A percentile compares a stretch with the other conserved stretches of the same genome.
phyloP scores from a whole-genome alignment of 2,329 filamentous ascomycete species.

The Penicillium fuscoglaucum region DNA sequence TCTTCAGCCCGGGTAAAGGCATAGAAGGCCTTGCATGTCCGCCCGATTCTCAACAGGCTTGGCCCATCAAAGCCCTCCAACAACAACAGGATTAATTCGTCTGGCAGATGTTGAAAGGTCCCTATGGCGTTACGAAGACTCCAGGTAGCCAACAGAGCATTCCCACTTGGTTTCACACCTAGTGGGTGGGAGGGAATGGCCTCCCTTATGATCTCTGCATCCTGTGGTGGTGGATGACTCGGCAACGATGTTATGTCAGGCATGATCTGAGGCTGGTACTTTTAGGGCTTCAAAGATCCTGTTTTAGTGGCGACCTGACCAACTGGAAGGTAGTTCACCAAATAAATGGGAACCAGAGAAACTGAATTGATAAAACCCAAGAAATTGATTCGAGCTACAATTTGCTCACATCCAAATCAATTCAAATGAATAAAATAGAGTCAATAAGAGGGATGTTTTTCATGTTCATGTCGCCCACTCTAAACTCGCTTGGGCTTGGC shows the following conservation, averaged over 20 bases:
- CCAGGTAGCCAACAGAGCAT: conserved; percentile 66
- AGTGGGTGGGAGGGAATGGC: conserved; percentile 77
- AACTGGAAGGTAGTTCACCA: conserved; percentile 8
- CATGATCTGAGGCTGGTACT: conserved; percentile 26
- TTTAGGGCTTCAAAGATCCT: conserved; percentile 25
- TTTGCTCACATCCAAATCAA: conserved; percentile 8
- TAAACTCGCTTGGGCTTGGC: conserved; percentile 22
- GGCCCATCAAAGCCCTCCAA: conserved; percentile 71
- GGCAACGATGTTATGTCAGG: conserved; percentile 36
- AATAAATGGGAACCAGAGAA: conserved; percentile 22
- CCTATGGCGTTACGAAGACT: conserved; percentile 70
- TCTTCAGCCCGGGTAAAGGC: conserved; percentile 83
- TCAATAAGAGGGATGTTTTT: background rate
- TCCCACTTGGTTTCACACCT: conserved; percentile 82
- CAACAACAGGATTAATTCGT: conserved; percentile 74
- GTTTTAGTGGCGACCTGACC: conserved; percentile 17
- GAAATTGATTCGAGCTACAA: conserved; percentile 5
- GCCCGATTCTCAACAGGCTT: conserved; percentile 65
- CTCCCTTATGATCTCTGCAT: conserved; percentile 31
- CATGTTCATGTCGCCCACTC: background rate
- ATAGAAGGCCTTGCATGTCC: conserved; percentile 81
- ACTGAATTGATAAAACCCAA: conserved; percentile 15
- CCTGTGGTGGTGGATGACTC: conserved; percentile 19
- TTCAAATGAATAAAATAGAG: background rate
- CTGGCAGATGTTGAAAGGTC: conserved; percentile 67